Evolutionary conservation across 2,329 filamentous ascomycete species (phyloP).

Genomic region (Myriosclerotinia curreyana): DNA sequence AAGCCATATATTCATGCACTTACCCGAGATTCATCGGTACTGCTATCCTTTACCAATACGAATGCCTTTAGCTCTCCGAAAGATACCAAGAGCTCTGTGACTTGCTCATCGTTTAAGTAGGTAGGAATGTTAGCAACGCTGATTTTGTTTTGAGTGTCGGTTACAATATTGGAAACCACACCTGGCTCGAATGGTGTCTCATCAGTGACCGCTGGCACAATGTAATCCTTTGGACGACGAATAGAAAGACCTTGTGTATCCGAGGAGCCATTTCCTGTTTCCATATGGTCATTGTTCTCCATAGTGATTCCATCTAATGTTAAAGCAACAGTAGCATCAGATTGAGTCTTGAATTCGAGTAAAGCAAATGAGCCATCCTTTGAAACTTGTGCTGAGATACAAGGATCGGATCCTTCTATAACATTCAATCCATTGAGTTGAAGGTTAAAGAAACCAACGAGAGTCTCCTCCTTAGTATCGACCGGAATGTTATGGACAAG

Average conservation of each 20-base stretch:
- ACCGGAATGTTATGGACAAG: slow-evolving; percentile 80
- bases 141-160: slow-evolving; percentile 94
- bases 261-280: slow-evolving; percentile 48
- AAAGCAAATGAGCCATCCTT: slow-evolving; percentile 78
- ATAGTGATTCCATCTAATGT: slow-evolving; percentile 88
- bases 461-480: slow-evolving; percentile 67
- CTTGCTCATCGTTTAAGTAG: slow-evolving; percentile 87
- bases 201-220: slow-evolving; percentile 77
- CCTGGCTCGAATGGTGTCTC: slow-evolving; percentile 72
- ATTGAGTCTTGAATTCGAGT: slow-evolving; percentile 82
- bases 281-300: slow-evolving; percentile 64
- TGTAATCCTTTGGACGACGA: slow-evolving; percentile 92
- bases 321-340: slow-evolving; percentile 86
- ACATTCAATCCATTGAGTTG: slow-evolving; percentile 97
- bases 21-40: slow-evolving; percentile 83
- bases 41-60: slow-evolving; percentile 79
- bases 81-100: slow-evolving; percentile 81
- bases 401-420: slow-evolving; percentile 78
- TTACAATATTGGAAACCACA: slow-evolving; percentile 73
- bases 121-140: slow-evolving; percentile 84
- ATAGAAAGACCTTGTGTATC: slow-evolving; percentile 64
- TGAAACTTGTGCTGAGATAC: slow-evolving; percentile 77
- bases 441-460: slow-evolving; percentile 88
- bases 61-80: slow-evolving; percentile 95
- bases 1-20: slow-evolving; percentile 42